A percentile compares a stretch with the other conserved stretches of the same genome.
Conservation (phyloP, 2,329 filamentous ascomycete genomes). For the Oidium heveae region DNA sequence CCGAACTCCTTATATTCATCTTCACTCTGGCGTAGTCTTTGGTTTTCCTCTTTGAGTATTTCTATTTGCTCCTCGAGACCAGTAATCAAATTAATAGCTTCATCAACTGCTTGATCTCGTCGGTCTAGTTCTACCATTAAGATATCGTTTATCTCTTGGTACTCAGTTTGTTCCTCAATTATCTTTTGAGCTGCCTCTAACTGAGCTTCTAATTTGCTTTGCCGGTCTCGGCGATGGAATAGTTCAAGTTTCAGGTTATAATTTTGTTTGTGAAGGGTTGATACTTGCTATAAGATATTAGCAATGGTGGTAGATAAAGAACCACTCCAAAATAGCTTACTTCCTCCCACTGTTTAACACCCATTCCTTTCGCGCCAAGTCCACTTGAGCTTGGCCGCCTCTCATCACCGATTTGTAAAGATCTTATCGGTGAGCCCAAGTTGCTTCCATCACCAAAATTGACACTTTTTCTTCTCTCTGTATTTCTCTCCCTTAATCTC, state of each 20-base stretch:
- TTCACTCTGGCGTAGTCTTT: not conserved
- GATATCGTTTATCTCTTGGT: constrained; percentile 31
- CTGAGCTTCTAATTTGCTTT: constrained; percentile 30
- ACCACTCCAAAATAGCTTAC: constrained; percentile 16
- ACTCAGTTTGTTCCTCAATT: constrained; percentile 19
- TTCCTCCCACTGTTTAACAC: constrained; percentile 43
- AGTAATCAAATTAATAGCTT: constrained; percentile 46
- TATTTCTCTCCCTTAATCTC: constrained; percentile 13
- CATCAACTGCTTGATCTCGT: constrained; percentile 43
- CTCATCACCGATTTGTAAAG: constrained; percentile 6
- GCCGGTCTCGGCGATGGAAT: constrained; percentile 40
- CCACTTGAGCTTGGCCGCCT: constrained; percentile 11
- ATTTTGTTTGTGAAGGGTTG: constrained; percentile 47
- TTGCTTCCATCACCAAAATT: constrained; percentile 6
- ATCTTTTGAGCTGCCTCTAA: constrained; percentile 25
- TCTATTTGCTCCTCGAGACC: constrained; percentile 34
- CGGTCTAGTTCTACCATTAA: constrained; percentile 36
- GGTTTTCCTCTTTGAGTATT: constrained; percentile 4
- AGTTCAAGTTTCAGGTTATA: constrained; percentile 54
- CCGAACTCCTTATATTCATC: not conserved
- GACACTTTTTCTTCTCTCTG: constrained; percentile 9
- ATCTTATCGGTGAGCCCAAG: constrained; percentile 13
- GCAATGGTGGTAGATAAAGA: not conserved
- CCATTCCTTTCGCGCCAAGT: constrained; percentile 22
- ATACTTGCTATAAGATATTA: constrained; percentile 25